A percentile compares a stretch with the other conserved stretches of the same genome.
phyloP scores from a whole-genome alignment of 2,329 filamentous ascomycete genomes.

The Neoscytalidium dimidiatum region DNA sequence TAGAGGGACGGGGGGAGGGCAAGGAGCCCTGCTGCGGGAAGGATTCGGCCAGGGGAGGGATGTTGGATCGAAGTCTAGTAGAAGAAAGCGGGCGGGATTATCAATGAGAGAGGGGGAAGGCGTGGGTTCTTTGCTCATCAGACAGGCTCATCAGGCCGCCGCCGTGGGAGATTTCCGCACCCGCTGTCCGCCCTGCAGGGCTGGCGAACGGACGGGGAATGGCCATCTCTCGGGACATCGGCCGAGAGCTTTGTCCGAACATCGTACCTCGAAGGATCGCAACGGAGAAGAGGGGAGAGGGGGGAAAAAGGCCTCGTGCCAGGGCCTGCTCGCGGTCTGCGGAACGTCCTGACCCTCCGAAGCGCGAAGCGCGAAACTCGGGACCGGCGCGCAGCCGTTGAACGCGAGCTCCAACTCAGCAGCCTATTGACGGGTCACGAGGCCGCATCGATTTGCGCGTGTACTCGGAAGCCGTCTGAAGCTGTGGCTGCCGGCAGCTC shows the following conservation, averaged over 20 bases:
- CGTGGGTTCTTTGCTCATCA: background rate
- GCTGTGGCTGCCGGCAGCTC: background rate
- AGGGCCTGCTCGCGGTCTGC: background rate
- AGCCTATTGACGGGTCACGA: background rate
- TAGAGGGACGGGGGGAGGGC: background rate
- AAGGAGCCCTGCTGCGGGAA: slow-evolving; percentile 13
- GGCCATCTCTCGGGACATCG: slow-evolving; percentile 10
- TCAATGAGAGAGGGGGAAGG: background rate
- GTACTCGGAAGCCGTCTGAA: background rate
- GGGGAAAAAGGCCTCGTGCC: slow-evolving; percentile 7
- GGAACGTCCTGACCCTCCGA: background rate
- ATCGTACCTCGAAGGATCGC: background rate
- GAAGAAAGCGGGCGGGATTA: background rate
- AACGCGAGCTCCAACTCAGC: background rate
- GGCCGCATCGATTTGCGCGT: background rate
- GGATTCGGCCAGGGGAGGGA: slow-evolving; percentile 2
- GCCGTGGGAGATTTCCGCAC: slow-evolving; percentile 6
- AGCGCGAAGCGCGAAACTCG: background rate
- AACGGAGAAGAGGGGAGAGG: background rate
- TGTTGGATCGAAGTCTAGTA: background rate
- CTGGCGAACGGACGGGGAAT: background rate
- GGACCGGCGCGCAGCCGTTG: background rate
- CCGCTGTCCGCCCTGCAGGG: background rate
- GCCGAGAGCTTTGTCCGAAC: slow-evolving; percentile 15
- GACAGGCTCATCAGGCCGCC: slow-evolving; percentile 2